Evolutionary conservation across 371 early-diverging fungal genomes (phyloP), one percentile per base, ranked within the genome.

Genomic region (Basidiobolus meristosporus): DNA sequence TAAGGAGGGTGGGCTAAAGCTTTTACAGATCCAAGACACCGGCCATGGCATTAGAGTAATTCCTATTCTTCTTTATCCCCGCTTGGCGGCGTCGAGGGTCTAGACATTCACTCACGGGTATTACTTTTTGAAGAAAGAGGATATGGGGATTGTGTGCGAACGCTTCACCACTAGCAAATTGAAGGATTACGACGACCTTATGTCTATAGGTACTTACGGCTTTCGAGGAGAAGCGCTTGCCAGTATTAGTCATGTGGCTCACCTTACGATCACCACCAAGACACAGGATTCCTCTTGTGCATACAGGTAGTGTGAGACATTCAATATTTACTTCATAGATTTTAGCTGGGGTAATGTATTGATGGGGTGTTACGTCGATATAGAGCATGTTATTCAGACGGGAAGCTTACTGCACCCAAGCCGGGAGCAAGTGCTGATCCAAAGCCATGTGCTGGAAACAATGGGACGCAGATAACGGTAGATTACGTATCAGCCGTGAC

Each of bases 171-270:
- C 99, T 3, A 90, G 91, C 50, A 98, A 99, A 59, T 57, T 98
- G 2, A 57, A 54, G 1, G 54, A 58, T 2, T 86, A 78, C 56
- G 87, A 88, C n/a, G 98, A 98, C 50, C 63, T 99, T 31, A 57
- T 64, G 16, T 48, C 50, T 11, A 83, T 98, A 36, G 64, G 65
- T n/a, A 95, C 97, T 0, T 91, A 77, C 65, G 99, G 99, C 0
- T 99, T 98, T 55, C 73, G 99, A 35, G 99, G 99, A 11, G 99
- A 99, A 53, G 99, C 98, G 1, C 59, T 99, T 32, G 90, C 98
- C 2, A 92, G 95, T 56, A 92, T 99, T 38, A 86, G 84, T 21
- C 83, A 85, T 42, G 77, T 92, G 3, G 82, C 91, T 0, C 84
- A 90, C 50, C 68, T 99, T 17, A 77, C 78, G 9, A 82, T 99